These are phyloP conservation scores for Gynostemma pentaphyllum DNA, from an alignment of 306 rosid genomes.

Conservation along the genomic window DNA sequence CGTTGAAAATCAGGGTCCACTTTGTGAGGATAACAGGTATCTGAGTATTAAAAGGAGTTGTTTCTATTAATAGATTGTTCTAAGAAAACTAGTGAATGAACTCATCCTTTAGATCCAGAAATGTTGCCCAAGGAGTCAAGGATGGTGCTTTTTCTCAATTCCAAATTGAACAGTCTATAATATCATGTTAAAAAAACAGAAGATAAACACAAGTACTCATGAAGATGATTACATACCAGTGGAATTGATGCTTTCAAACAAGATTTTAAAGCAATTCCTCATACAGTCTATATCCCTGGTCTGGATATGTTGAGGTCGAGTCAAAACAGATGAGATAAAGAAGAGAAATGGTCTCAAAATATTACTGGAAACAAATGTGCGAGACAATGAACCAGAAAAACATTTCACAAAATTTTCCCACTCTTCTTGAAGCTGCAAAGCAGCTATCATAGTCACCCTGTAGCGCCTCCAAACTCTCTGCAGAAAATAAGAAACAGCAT, in stretches of 20 bases:
- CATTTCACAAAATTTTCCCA: constrained; percentile 55
- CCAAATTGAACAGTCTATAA: not conserved
- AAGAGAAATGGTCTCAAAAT: constrained; percentile 81
- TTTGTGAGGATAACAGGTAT: not conserved
- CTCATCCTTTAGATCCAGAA: not conserved
- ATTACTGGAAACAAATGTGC: constrained; percentile 38
- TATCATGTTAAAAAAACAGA: not conserved
- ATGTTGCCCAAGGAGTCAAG: not conserved
- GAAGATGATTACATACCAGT: constrained; percentile 35
- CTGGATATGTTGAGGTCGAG: constrained; percentile 27
- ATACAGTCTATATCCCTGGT: constrained; percentile 32
- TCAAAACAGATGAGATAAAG: constrained; percentile 40
- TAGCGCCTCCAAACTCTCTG: constrained; percentile 92
- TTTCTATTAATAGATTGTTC: not conserved
- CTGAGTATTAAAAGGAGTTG: not conserved
- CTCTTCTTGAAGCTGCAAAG: constrained; percentile 55
- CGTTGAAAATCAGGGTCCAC: not conserved
- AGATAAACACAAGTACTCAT: not conserved
- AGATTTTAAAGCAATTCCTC: constrained; percentile 50
- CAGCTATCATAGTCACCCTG: constrained; percentile 38
- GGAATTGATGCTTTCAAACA: constrained; percentile 68
- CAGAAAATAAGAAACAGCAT: constrained; percentile 6
- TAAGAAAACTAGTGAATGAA: not conserved
- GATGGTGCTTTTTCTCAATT: not conserved
- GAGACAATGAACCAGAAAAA: constrained; percentile 29